phyloP scores from a whole-genome alignment of 1,284 basidiomycete species.

The Baeospora myosura region DNA sequence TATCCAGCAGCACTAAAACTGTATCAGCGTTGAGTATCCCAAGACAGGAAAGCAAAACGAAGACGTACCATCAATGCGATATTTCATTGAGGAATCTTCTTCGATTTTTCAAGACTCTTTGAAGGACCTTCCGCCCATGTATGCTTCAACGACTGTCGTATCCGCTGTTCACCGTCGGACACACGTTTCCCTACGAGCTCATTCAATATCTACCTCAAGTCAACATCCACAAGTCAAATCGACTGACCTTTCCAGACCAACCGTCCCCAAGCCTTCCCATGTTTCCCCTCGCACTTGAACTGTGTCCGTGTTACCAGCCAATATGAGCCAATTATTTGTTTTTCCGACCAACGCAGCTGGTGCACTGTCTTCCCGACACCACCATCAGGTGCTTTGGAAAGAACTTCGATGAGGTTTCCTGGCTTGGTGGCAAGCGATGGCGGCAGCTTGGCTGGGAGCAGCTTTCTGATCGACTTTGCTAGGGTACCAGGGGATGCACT shows the following conservation, averaged over 20 bases:
- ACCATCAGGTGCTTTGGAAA: conserved; percentile 60
- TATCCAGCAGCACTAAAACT: too few relatives aligned
- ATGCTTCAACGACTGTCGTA: conserved; percentile 56
- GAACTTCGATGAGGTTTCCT: conserved; percentile 61
- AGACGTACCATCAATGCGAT: too few relatives aligned
- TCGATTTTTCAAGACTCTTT: too few relatives aligned
- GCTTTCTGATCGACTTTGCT: conserved; percentile 40
- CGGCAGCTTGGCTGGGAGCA: conserved; percentile 45
- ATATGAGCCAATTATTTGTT: conserved; percentile 58
- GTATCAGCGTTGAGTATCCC: too few relatives aligned
- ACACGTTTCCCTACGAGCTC: conserved; percentile 38
- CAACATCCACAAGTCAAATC: neutral
- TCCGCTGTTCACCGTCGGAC: conserved; percentile 39
- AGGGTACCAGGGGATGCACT: conserved; percentile 20
- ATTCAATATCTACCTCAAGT: conserved; percentile 3
- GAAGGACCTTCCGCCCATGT: conserved; percentile 50
- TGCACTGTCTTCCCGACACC: conserved; percentile 61
- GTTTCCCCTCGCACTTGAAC: conserved; percentile 62
- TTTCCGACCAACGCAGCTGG: conserved; percentile 66
- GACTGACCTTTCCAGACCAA: conserved; percentile 69
- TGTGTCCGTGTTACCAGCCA: conserved; percentile 65
- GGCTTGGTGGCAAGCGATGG: conserved; percentile 48
- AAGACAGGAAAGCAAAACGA: too few relatives aligned
- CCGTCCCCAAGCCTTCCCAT: conserved; percentile 74
- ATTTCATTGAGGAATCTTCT: too few relatives aligned